Evolutionary conservation across 768 basidiomycete genomes (phyloP), one percentile per base, ranked within the genome.

Genomic region (Boletus fagicola): DNA sequence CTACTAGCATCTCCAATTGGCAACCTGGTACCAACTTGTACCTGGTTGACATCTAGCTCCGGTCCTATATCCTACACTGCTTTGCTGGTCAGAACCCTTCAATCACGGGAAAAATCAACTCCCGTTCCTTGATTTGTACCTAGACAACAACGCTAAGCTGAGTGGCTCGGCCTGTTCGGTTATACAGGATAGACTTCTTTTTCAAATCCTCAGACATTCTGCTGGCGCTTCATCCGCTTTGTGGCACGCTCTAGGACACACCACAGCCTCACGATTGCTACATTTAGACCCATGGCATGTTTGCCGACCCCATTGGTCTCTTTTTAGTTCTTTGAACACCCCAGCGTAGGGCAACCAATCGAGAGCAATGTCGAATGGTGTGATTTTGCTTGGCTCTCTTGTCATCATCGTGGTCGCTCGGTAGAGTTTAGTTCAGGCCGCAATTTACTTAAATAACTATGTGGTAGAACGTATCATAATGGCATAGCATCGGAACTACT

Each of bases 181-280:
- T 22, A 16, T 28, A 18, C 28, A 12, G 44, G 11, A 45, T 44
- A 36, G 45, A 36, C 35, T 52, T 31, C 28, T 63, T 69, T 52
- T 54, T 55, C 50, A 55, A 49, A 48, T 51, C 46, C 59, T 68
- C 63, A 33, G 68, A 28, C 30, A 46, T 50, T 51, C 57, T 62
- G 60, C 59, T 54, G 28, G 53, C 44, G 68, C 68, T 51, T 68
- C 61, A 49, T 49, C 54, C 57, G 58, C 68, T 65, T 68, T 60
- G 68, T 68, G 68, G 68, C 68, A 68, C 68, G 15, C 68, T 61
- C 68, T 62, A 6, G 68, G 66, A 68, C 38, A 61, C 33, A 60
- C 26, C 67, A 70, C 68, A 70, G 68, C 68, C 59, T 57, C 51
- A n/a, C n/a, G 24, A 49, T 53, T 20, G 20, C 63, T 45, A 16